A percentile compares a stretch with the other conserved stretches of the same genome.
phyloP scores from a whole-genome alignment of 2,329 filamentous ascomycete species.

The Pseudopithomyces chartarum region DNA sequence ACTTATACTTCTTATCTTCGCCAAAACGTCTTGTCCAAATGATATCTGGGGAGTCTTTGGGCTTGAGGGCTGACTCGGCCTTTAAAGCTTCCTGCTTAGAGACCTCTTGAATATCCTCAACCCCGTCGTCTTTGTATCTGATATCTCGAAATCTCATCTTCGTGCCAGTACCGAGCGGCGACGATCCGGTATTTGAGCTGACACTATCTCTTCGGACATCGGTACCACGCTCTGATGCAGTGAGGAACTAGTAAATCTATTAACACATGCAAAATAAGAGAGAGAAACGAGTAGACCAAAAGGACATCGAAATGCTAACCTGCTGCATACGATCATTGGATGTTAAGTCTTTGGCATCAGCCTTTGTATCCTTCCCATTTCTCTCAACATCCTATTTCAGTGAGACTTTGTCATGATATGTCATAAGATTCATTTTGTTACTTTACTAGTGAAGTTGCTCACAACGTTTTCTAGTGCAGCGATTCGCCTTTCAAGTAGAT shows the following conservation, averaged over 20 bases:
- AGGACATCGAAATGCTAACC: neutral
- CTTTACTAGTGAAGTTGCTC: conserved; percentile 1
- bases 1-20: conserved; percentile 11
- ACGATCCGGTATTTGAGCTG: neutral
- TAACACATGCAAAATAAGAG: neutral
- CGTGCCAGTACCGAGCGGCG: neutral
- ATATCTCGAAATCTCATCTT: neutral
- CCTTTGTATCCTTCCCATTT: neutral
- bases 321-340: neutral
- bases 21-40: conserved; percentile 12
- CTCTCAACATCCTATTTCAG: neutral
- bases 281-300: neutral
- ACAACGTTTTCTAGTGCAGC: conserved; percentile 7
- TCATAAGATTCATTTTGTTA: too few relatives aligned
- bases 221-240: neutral
- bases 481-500: conserved; percentile 15
- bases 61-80: neutral
- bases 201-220: neutral
- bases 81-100: conserved; percentile 10
- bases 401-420: neutral
- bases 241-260: neutral
- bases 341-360: neutral
- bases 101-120: neutral
- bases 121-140: neutral
- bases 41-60: conserved; percentile 7